Evolutionary conservation across 208 protist species (phyloP), one percentile per base, ranked within the genome.

Genomic region (Crithidia thermophila): DNA sequence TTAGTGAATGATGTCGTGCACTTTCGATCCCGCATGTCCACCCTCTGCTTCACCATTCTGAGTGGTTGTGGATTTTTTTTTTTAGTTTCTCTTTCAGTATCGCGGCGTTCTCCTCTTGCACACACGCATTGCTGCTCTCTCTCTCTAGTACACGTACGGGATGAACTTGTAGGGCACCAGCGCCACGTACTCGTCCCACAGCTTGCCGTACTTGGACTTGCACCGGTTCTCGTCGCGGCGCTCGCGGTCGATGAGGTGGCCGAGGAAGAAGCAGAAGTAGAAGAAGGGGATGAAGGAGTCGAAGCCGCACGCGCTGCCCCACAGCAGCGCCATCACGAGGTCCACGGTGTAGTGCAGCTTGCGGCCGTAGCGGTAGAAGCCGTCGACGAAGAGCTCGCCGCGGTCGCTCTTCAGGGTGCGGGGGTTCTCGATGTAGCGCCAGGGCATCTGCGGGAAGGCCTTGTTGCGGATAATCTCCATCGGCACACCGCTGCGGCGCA

Each of bases 261-360:
- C 51, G n/a, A 86, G 65, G 71, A 99, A 98, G 86, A 98, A 98
- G 77, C 47, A 85, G 46, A 95, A 80, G 78, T 99, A 98, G 71
- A 98, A 98, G 82, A 98, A 98, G 33, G 97, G 97, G 47, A 98
- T 87, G 62, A 95, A 94, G 25, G 77, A 80, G 31, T 82, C 51
- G 61, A 95, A 97, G 40, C 96, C 97, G 75, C 92, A 98, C 21
- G 82, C 62, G 39, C 90, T 58, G 47, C 96, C 95, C 96, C 96
- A 98, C 39, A 89, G 75, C 16, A 98, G 65, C 14, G 96, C 84
- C 92, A 98, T 97, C 39, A 89, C 72, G 21, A 98, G 61, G 73
- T 99, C 97, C 40, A 82, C 82, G 7, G 93, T 94, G 90, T 99
- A 98, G 79, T 98, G 93, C 25, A 98, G 67, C 85, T 98, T 98